Conservation (phyloP, 352 stramenopile species). For the Globisporangium takayamanum region DNA sequence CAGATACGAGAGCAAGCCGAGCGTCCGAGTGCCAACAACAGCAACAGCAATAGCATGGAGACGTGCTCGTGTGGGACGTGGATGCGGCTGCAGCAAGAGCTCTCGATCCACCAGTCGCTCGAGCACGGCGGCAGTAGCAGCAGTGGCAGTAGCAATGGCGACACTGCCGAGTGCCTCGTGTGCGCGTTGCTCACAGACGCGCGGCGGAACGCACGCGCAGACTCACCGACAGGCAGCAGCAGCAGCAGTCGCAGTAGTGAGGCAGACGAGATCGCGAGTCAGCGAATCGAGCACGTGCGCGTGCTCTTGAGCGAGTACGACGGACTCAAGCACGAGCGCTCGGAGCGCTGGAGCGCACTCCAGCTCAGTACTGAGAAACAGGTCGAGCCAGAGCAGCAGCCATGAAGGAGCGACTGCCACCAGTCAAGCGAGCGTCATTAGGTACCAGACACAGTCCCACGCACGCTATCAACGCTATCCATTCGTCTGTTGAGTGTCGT, state of each 20-base stretch:
- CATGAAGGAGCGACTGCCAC: background rate
- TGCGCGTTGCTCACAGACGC: conserved; percentile 11
- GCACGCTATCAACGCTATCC: background rate
- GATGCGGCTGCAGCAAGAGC: conserved; percentile 14
- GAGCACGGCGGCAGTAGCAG: background rate
- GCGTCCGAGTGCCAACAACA: background rate
- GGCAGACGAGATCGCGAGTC: background rate
- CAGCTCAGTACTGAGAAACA: background rate
- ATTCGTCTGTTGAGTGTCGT: background rate
- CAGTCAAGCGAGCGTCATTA: background rate
- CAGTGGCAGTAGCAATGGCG: background rate
- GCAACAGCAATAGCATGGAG: conserved; percentile 5
- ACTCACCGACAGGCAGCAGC: background rate
- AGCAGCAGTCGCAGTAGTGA: background rate
- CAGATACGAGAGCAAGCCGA: background rate
- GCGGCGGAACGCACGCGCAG: background rate
- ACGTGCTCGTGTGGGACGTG: conserved; percentile 13
- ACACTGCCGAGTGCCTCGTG: conserved; percentile 7
- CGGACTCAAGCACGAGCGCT: conserved; percentile 2
- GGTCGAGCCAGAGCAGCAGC: background rate
- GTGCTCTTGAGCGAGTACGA: conserved; percentile 10
- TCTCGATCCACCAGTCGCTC: conserved; percentile 13
- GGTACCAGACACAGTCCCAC: background rate
- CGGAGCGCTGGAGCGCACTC: background rate
- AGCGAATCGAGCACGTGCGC: conserved; percentile 4